Base-by-base conservation (phyloP, 1,284 basidiomycete species). In the Chalciporus piperatoides region DNA sequence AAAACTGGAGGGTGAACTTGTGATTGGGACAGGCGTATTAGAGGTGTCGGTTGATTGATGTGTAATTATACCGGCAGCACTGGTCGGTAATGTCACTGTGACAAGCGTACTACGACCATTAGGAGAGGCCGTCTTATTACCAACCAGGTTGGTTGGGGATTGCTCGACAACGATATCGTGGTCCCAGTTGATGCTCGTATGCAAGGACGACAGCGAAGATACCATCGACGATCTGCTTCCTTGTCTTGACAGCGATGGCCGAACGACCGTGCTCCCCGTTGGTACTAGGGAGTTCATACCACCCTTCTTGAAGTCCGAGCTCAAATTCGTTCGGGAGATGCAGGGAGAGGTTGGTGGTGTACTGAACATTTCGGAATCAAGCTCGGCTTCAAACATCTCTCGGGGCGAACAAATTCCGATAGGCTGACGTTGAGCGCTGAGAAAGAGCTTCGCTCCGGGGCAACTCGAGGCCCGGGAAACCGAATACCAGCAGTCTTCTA, bases 261-360 rank as follows among this genome's bases (percentile, higher is more conserved):
- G 63, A 36, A 68, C 52, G 28, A n/a, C n/a, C n/a, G 47, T 46
- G 24, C 21, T 50, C 41, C 68, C 46, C 56, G 68, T 39, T 63
- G 71, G 47, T 56, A n/a, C n/a, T n/a, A 58, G 48, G 54, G 60
- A 50, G 50, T 48, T 39, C 63, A 64, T 49, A 23, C 21, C 21
- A 12, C 59, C 59, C 41, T 74, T 66, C 43, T 65, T 59, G 44
- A 54, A 38, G 57, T 67, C 62, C 48, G 56, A n/a, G 40, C 53
- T 44, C 19, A 32, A 36, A 28, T 36, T 58, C 24, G 54, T 45
- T 27, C 59, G 61, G 40, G 61, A 64, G 46, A 67, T 52, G 56
- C 63, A 59, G 54, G 83, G 72, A 3, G 81, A 80, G 8, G 78
- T 76, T 11, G 82, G 82, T 36, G 82, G 84, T 11, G 84, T 85